A percentile compares a stretch with the other conserved stretches of the same genome.
Conservation (phyloP, 2,329 filamentous ascomycete genomes). For the Talaromyces sp. region DNA sequence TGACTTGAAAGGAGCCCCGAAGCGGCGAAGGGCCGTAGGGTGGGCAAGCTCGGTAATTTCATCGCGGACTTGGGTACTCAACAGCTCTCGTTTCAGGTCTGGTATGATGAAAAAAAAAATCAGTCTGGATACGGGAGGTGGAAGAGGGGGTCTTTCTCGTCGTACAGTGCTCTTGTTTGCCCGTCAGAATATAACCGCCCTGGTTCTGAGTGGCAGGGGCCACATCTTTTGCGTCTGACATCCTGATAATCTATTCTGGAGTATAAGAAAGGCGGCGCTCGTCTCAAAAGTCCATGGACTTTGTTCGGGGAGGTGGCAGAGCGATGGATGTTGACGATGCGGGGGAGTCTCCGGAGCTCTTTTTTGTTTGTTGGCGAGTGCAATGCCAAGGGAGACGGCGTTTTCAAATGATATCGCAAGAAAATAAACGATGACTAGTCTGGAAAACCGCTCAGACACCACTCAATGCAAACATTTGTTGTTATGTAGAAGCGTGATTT, state of each 20-base stretch:
- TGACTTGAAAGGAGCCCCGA: constrained; percentile 91
- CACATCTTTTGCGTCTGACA: constrained; percentile 4
- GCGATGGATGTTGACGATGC: not conserved
- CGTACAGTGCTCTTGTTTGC: constrained; percentile 96
- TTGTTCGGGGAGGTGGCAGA: not conserved
- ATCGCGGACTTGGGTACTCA: constrained; percentile 79
- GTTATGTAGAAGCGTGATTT: not conserved
- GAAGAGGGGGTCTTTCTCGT: not conserved
- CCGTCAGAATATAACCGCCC: constrained; percentile 60
- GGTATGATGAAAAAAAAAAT: constrained; percentile 12
- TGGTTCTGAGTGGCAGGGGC: not conserved
- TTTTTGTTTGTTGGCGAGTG: not conserved
- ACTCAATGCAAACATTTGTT: not conserved
- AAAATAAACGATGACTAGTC: not conserved
- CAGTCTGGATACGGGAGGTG: not conserved
- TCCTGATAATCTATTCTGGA: not conserved
- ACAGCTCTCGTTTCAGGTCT: constrained; percentile 95
- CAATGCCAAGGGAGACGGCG: not conserved
- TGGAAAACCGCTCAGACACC: not conserved
- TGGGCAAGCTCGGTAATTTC: constrained; percentile 93
- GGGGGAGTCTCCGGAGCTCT: not conserved
- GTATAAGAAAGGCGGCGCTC: not conserved
- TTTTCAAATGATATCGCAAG: not conserved
- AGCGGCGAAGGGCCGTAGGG: constrained; percentile 87
- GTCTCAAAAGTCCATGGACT: not conserved